phyloP scores from a whole-genome alignment of 805 yeast species.

The Starmerella vaccinii region DNA sequence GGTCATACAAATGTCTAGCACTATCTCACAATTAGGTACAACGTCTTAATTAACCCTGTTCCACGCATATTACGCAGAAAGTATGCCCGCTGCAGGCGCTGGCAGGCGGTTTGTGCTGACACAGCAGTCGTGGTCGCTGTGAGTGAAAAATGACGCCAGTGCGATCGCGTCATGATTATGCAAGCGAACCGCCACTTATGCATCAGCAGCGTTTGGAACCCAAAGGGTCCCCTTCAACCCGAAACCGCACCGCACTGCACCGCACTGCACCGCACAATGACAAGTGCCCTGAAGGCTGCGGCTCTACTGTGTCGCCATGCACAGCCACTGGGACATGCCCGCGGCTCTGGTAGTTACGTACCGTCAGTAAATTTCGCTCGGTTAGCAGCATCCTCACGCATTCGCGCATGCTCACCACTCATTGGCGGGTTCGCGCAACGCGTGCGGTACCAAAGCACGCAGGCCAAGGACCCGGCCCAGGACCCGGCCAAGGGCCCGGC shows the following conservation, averaged over 20 bases:
- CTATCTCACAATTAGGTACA: too few species aligned
- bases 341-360: neutral
- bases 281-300: neutral
- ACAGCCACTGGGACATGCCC: neutral
- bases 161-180: constrained; percentile 1
- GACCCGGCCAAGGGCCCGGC: too few species aligned
- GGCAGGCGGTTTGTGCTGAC: neutral
- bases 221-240: too few species aligned
- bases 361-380: neutral
- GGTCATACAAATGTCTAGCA: too few species aligned
- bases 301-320: neutral
- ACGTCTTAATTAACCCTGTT: too few species aligned
- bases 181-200: constrained; percentile 3
- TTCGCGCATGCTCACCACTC: neutral
- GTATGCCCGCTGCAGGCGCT: too few species aligned
- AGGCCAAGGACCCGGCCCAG: too few species aligned
- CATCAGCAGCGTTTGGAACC: neutral
- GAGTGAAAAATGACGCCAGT: neutral
- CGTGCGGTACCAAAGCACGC: neutral
- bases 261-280: neutral
- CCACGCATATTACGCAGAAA: too few species aligned
- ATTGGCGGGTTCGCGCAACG: neutral
- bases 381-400: neutral
- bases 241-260: too few species aligned
- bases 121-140: neutral